A percentile compares a stretch with the other conserved stretches of the same genome.
These are phyloP conservation scores for Porphyrellus cyaneotinctus DNA, from an alignment of 768 basidiomycete genomes.

Conservation along the genomic window DNA sequence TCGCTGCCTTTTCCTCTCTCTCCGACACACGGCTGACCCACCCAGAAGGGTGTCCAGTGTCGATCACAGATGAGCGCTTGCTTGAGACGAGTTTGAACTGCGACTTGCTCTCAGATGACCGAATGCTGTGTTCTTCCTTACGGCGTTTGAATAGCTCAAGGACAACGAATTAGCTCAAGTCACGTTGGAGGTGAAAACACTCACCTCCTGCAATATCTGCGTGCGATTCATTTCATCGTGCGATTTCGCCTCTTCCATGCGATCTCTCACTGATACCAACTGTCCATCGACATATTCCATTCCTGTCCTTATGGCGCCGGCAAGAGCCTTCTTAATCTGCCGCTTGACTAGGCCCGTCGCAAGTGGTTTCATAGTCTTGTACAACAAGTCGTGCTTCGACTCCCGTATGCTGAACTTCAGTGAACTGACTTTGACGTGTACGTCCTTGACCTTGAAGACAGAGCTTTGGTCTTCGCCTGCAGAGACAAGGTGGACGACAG, in stretches of 20 bases:
- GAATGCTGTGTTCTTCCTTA: constrained; percentile 41
- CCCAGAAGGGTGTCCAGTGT: constrained; percentile 61
- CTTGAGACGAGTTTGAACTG: constrained; percentile 80
- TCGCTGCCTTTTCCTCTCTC: constrained; percentile 38
- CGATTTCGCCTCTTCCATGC: constrained; percentile 61
- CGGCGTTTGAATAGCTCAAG: constrained; percentile 57
- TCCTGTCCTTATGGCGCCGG: constrained; percentile 69
- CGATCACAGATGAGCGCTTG: constrained; percentile 66
- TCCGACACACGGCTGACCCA: constrained; percentile 60
- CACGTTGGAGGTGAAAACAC: constrained; percentile 2
- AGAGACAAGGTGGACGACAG: constrained; percentile 56
- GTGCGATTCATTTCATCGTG: constrained; percentile 38
- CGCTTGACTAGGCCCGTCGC: constrained; percentile 82
- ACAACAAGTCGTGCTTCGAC: constrained; percentile 83
- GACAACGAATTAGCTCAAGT: neutral
- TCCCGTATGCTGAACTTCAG: constrained; percentile 91
- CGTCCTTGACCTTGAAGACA: constrained; percentile 68
- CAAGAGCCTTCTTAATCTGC: constrained; percentile 55
- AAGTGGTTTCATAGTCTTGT: constrained; percentile 78
- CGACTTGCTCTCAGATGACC: constrained; percentile 43
- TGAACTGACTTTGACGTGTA: constrained; percentile 77
- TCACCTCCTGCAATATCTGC: constrained; percentile 58
- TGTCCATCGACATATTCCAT: constrained; percentile 88
- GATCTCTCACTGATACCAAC: constrained; percentile 80
- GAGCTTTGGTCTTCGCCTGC: constrained; percentile 62